Percentiles rank a stretch among this genome's conserved stretches.
These are phyloP conservation scores for Plasmodium reichenowi DNA, from an alignment of 169 alveolate species.

Conservation along the genomic window DNA sequence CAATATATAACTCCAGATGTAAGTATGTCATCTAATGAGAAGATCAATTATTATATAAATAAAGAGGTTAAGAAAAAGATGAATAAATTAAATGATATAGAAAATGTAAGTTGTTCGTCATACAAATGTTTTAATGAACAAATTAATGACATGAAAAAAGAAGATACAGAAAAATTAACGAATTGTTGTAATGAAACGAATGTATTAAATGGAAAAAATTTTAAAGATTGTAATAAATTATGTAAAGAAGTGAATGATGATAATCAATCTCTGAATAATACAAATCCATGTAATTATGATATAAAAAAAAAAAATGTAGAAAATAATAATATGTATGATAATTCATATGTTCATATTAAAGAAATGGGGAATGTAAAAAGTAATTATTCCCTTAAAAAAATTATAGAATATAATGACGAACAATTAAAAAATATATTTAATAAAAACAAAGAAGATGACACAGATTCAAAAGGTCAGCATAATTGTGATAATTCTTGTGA, in stretches of 20 bases:
- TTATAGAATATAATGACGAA: constrained; percentile 63
- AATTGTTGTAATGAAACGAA: neutral
- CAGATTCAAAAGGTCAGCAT: neutral
- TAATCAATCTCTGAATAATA: neutral
- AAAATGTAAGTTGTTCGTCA: constrained; percentile 1
- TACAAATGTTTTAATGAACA: constrained; percentile 13
- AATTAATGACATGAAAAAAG: neutral
- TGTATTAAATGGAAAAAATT: neutral
- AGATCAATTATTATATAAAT: too few relatives aligned
- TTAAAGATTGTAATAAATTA: constrained; percentile 2
- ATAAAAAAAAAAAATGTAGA: constrained; percentile 7
- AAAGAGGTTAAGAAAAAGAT: neutral
- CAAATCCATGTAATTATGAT: neutral
- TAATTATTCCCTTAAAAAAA: constrained; percentile 15
- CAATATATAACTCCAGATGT: too few relatives aligned
- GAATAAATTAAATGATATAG: constrained; percentile 9
- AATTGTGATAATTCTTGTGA: constrained; percentile 20
- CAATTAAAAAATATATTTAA: constrained; percentile 21
- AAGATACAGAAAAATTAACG: constrained; percentile 2
- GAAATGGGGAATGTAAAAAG: constrained; percentile 1
- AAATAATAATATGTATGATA: neutral
- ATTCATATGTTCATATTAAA: neutral
- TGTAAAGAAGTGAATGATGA: neutral
- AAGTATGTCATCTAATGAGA: too few relatives aligned
- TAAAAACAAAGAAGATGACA: constrained; percentile 10